Base-by-base conservation (phyloP, 331 rosid genomes). In the Erythrophleum ivorense region DNA sequence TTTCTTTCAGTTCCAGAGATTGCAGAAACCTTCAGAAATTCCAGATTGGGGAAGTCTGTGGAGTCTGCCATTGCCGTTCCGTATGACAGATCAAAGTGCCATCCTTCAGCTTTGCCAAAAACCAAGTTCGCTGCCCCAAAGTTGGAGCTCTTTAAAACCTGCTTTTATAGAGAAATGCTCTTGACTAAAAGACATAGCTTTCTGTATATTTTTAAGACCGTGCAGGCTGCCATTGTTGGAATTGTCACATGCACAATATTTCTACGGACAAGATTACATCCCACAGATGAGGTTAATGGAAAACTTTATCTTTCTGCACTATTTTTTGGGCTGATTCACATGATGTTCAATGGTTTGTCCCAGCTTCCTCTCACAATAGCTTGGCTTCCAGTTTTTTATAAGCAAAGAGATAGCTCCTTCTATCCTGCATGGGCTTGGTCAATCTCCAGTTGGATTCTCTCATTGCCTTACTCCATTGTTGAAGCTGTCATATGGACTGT, bases 371-470 rank as follows among this genome's bases (percentile, higher is more conserved):
- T 94, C 34, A 87, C 87, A 92, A 90, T 92, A 80, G 34, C 88
- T 48, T 91, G 97, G 75, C 92, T 92, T 9, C 98, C 97, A 1
- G 92, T 94, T 52, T 94, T 89, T 49, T 94, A 86, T 88, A 92
- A 92, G 88, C 97, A 94, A 87, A 90, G 97, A 73, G 97, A 88
- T 41, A 92, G 89, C 82, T 76, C 86, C 43, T 94, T 94, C 82
- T 91, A 92, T 70, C 91, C 97, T 64, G 87, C 95, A 16, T 90
- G 92, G 94, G 81, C 92, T 16, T 94, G 97, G 95, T 88, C 97
- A 31, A 1, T 82, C 9, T 52, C 89, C 68, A 84, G 94, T 46
- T 92, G 91, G 98, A 71, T 92, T 80, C 83, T 92, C 97, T 79
- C 91, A 91, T 34, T 94, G 52, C 98, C 98, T 21, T 91, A 91